Conservation (phyloP, 805 yeast genomes). For the Tetrapisispora arboricola region DNA sequence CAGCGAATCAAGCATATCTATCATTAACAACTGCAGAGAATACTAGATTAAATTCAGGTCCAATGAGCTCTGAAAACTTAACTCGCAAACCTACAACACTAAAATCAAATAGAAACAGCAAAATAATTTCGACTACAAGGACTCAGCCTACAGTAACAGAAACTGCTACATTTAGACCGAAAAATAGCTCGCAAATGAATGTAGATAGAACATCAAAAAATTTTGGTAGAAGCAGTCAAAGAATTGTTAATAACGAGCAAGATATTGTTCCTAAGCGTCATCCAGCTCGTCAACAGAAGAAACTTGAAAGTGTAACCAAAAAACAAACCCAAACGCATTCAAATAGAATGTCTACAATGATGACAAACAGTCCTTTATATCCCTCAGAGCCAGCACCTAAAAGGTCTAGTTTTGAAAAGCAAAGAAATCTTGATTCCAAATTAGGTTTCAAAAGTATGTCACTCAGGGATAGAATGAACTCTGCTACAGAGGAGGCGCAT, state of each 20-base stretch:
- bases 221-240: neutral
- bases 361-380: constrained; percentile 9
- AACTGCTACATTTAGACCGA: neutral
- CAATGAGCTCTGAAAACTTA: constrained; percentile 1
- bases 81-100: constrained; percentile 6
- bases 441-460: constrained; percentile 32
- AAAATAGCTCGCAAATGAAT: neutral
- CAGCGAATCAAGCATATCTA: constrained; percentile 52
- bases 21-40: constrained; percentile 71
- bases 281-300: neutral
- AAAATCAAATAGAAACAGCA: constrained; percentile 14
- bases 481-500: constrained; percentile 7
- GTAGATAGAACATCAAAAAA: neutral
- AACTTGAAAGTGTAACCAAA: neutral
- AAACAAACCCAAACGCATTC: neutral
- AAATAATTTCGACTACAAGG: constrained; percentile 10
- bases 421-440: constrained; percentile 23
- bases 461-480: constrained; percentile 23
- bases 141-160: neutral
- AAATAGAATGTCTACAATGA: neutral
- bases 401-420: constrained; percentile 51
- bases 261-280: neutral
- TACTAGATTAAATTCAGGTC: constrained; percentile 56
- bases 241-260: neutral
- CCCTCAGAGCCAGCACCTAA: constrained; percentile 34